Evolutionary conservation across 176 grass and related monocot genomes (phyloP).

Genomic region (Carex myosuroides): DNA sequence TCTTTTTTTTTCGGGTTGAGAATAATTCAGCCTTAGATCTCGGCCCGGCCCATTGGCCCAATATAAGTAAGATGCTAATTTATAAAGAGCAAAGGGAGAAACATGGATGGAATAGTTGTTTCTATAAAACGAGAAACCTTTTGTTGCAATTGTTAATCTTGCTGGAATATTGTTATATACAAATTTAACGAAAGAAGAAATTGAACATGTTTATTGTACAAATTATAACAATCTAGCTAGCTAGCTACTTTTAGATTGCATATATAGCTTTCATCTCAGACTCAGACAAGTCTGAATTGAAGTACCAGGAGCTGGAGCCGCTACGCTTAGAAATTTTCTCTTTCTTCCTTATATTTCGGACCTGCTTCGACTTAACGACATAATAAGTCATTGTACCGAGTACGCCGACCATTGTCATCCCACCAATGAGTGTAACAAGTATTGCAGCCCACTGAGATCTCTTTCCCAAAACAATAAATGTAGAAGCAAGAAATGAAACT

Average conservation of each 20-base stretch:
- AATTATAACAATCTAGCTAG: background rate
- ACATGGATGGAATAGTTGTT: background rate
- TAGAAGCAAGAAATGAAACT: conserved; percentile 83
- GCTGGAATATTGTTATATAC: background rate
- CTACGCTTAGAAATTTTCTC: conserved; percentile 81
- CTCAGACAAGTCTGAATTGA: conserved; percentile 76
- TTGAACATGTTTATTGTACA: background rate
- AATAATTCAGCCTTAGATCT: background rate
- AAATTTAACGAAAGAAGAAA: conserved; percentile 17
- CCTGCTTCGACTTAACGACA: conserved; percentile 85
- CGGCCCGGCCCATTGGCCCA: background rate
- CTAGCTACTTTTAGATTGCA: conserved; percentile 55
- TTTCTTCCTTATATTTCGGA: conserved; percentile 68
- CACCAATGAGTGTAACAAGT: conserved; percentile 77
- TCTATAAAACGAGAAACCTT: background rate
- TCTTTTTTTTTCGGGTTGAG: background rate
- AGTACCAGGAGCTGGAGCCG: conserved; percentile 66
- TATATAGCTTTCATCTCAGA: conserved; percentile 75
- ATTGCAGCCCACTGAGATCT: conserved; percentile 76
- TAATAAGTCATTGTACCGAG: conserved; percentile 95
- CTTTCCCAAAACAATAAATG: conserved; percentile 82
- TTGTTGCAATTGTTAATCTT: background rate
- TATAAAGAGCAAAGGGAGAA: background rate
- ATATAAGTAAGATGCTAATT: background rate
- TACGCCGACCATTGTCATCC: conserved; percentile 75